A percentile compares a stretch with the other conserved stretches of the same genome.
Evolutionary conservation across 2,329 filamentous ascomycete species (phyloP).

Genomic region (Trichoderma pleuroti): DNA sequence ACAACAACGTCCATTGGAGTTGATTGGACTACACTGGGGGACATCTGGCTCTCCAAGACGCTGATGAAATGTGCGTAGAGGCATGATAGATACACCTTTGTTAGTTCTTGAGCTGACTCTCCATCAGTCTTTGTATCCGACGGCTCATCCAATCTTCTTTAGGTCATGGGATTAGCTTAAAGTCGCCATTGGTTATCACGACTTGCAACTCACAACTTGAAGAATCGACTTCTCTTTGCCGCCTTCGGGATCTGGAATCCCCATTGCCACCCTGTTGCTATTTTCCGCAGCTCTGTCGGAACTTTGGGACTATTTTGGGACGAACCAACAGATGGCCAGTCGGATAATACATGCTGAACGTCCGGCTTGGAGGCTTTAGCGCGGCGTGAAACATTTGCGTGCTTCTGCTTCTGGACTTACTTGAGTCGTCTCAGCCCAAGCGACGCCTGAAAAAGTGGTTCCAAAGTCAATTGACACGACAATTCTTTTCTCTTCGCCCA

Average conservation of each 20-base stretch:
- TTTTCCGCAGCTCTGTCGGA: constrained; percentile 46
- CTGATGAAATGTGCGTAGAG: constrained; percentile 48
- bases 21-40: constrained; percentile 39
- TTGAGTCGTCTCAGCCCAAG: constrained; percentile 45
- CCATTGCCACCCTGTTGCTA: constrained; percentile 44
- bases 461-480: constrained; percentile 55
- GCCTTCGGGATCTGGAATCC: constrained; percentile 46
- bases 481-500: constrained; percentile 38
- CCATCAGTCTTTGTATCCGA: constrained; percentile 30
- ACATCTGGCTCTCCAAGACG: constrained; percentile 42
- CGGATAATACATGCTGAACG: constrained; percentile 40
- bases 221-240: constrained; percentile 40
- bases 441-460: constrained; percentile 54
- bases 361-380: constrained; percentile 35
- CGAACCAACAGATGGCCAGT: constrained; percentile 40
- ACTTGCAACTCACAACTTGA: constrained; percentile 45
- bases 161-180: not conserved
- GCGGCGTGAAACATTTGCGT: constrained; percentile 12
- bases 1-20: constrained; percentile 52
- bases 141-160: constrained; percentile 37
- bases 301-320: constrained; percentile 42
- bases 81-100: constrained; percentile 44
- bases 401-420: constrained; percentile 27
- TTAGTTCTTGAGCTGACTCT: constrained; percentile 36
- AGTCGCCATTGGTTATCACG: not conserved